Evolutionary conservation across 2,329 filamentous ascomycete genomes (phyloP).

Genomic region (Alternaria sp.): DNA sequence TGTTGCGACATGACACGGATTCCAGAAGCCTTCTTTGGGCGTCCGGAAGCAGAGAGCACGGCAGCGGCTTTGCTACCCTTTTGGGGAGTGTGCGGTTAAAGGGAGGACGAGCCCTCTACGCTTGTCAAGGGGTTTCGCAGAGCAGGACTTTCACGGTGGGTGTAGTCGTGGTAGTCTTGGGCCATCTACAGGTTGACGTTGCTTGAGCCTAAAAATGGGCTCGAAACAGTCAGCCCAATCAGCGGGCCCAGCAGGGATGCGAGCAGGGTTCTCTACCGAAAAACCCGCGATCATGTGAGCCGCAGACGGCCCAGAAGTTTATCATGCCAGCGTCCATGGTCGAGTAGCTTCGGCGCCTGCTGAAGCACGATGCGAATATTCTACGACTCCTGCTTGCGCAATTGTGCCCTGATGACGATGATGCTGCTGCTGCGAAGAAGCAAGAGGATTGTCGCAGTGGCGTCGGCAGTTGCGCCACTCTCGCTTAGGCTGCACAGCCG

Average conservation of each 20-base stretch:
- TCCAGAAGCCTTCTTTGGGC: slow-evolving; percentile 43
- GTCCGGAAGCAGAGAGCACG: slow-evolving; percentile 38
- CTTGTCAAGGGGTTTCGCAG: slow-evolving; percentile 31
- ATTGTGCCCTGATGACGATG: slow-evolving; percentile 11
- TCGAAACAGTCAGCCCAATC: slow-evolving; percentile 42
- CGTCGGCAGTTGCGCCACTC: slow-evolving; percentile 24
- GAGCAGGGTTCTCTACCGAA: slow-evolving; percentile 34
- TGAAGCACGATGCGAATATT: slow-evolving; percentile 34
- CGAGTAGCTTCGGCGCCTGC: slow-evolving; percentile 46
- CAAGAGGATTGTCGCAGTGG: background rate
- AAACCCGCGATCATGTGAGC: slow-evolving; percentile 40
- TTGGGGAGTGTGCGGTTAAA: slow-evolving; percentile 33
- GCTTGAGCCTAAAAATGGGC: slow-evolving; percentile 47
- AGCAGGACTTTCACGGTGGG: slow-evolving; percentile 35
- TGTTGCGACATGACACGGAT: slow-evolving; percentile 35
- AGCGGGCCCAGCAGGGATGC: slow-evolving; percentile 38
- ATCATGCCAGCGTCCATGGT: slow-evolving; percentile 26
- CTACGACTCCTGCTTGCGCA: slow-evolving; percentile 23
- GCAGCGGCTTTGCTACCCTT: slow-evolving; percentile 43
- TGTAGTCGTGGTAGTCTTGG: slow-evolving; percentile 43
- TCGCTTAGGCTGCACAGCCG: slow-evolving; percentile 10
- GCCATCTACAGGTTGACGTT: slow-evolving; percentile 47
- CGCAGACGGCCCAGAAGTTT: slow-evolving; percentile 32
- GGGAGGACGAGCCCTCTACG: slow-evolving; percentile 26
- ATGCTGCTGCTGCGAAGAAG: slow-evolving; percentile 1